A percentile compares a stretch with the other conserved stretches of the same genome.
Conservation (phyloP, 1,284 basidiomycete species). For the Pterulicium gracile region DNA sequence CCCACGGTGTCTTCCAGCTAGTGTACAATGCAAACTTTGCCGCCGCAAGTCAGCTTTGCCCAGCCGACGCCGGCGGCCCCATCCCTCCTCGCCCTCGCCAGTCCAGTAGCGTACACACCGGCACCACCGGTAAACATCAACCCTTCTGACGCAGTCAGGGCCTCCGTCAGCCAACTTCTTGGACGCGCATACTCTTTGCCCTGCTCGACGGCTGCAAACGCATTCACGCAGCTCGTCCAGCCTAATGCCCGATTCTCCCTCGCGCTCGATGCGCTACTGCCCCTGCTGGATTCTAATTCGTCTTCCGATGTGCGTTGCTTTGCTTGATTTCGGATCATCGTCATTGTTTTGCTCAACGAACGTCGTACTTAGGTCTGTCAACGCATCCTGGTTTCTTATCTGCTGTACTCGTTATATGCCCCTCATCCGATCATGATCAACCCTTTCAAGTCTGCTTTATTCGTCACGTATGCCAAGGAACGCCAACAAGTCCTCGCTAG, state of each 20-base stretch:
- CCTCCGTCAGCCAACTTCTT: slow-evolving; percentile 52
- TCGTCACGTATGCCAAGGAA: slow-evolving; percentile 53
- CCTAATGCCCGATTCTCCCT: slow-evolving; percentile 64
- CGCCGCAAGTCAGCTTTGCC: background rate
- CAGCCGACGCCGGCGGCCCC: background rate
- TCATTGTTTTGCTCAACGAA: background rate
- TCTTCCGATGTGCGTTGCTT: slow-evolving; percentile 38
- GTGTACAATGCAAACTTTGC: background rate
- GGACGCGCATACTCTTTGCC: slow-evolving; percentile 51
- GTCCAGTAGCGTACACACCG: too few species aligned
- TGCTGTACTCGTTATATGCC: slow-evolving; percentile 65
- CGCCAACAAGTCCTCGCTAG: slow-evolving; percentile 43
- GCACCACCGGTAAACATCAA: background rate
- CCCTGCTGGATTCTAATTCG: slow-evolving; percentile 47
- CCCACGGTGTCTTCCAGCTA: background rate
- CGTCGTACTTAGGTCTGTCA: background rate
- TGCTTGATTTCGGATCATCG: background rate
- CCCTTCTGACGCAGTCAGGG: slow-evolving; percentile 24
- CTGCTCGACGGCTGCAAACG: slow-evolving; percentile 62
- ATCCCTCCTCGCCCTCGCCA: too few species aligned
- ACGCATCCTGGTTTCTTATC: slow-evolving; percentile 64
- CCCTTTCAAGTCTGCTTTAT: slow-evolving; percentile 63
- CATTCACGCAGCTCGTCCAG: slow-evolving; percentile 61
- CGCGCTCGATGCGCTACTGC: slow-evolving; percentile 65
- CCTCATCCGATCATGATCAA: slow-evolving; percentile 67